Percentiles rank a stretch among this genome's conserved stretches.
These are phyloP conservation scores for Fragaria nilgerrensis DNA, from an alignment of 306 rosid species.

Conservation along the genomic window DNA sequence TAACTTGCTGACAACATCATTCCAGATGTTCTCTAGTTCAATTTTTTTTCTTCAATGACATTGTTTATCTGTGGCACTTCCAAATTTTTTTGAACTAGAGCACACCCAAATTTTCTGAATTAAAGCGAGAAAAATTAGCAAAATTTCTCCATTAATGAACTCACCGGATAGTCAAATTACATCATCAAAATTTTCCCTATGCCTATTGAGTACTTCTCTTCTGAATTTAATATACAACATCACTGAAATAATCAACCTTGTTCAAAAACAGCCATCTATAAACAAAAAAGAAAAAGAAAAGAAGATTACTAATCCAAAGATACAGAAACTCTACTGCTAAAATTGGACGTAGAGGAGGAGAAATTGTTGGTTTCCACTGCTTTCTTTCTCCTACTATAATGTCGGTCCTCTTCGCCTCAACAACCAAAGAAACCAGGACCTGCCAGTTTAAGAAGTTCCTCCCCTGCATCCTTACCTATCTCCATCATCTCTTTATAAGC, in stretches of 20 bases:
- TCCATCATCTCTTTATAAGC: conserved; percentile 62
- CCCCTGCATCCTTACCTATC: conserved; percentile 85
- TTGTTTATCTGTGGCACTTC: too few species aligned
- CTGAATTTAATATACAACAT: conserved; percentile 20
- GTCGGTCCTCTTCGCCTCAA: conserved; percentile 15
- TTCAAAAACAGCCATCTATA: not conserved
- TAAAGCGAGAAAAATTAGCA: too few species aligned
- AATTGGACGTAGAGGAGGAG: not conserved
- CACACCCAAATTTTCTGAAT: too few species aligned
- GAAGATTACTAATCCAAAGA: not conserved
- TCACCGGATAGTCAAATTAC: not conserved
- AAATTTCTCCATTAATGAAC: not conserved
- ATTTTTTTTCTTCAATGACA: too few species aligned
- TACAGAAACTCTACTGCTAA: conserved; percentile 5
- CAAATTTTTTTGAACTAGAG: too few species aligned
- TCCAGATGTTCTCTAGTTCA: too few species aligned
- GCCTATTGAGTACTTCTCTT: not conserved
- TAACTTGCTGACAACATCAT: too few species aligned
- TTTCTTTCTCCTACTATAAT: not conserved
- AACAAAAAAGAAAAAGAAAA: not conserved
- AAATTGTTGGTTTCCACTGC: not conserved
- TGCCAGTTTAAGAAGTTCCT: conserved; percentile 80
- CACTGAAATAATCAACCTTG: conserved; percentile 6
- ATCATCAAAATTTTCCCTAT: not conserved
- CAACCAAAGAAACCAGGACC: conserved; percentile 75